A percentile compares a stretch with the other conserved stretches of the same genome.
Conservation (phyloP, 2,329 filamentous ascomycete species). For the Alternaria panax region DNA sequence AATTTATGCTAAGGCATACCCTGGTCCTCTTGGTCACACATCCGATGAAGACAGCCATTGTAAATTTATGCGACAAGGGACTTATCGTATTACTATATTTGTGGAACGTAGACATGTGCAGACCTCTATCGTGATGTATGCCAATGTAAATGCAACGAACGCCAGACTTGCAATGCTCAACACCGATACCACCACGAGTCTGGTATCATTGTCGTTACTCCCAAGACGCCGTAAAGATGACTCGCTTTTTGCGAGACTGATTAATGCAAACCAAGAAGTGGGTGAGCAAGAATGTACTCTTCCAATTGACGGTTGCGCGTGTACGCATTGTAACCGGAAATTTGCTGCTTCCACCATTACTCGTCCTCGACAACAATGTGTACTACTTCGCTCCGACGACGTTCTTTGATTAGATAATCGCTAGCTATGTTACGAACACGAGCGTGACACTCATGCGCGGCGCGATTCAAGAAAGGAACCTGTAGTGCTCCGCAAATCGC, state of each 20-base stretch:
- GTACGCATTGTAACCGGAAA: neutral
- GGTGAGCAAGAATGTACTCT: neutral
- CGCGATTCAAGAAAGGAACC: constrained; percentile 62
- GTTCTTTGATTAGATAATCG: constrained; percentile 29
- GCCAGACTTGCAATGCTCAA: constrained; percentile 6
- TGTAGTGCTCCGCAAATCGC: constrained; percentile 65
- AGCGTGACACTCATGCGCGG: constrained; percentile 48
- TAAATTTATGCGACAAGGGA: neutral
- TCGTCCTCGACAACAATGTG: constrained; percentile 38
- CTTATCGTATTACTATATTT: constrained; percentile 4
- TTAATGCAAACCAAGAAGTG: constrained; percentile 4
- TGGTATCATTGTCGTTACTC: constrained; percentile 7
- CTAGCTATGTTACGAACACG: constrained; percentile 34
- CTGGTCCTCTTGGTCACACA: neutral
- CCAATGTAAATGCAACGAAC: constrained; percentile 1
- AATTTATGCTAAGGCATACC: constrained; percentile 10
- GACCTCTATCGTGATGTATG: neutral
- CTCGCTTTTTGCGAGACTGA: neutral
- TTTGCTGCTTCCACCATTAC: constrained; percentile 2
- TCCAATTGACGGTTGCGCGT: neutral
- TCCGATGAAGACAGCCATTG: neutral
- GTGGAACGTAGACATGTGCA: neutral
- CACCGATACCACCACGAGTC: neutral
- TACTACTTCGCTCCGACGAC: constrained; percentile 28
- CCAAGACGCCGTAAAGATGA: constrained; percentile 8